Conservation (phyloP, 768 basidiomycete species). For the Flagelloscypha sp. region DNA sequence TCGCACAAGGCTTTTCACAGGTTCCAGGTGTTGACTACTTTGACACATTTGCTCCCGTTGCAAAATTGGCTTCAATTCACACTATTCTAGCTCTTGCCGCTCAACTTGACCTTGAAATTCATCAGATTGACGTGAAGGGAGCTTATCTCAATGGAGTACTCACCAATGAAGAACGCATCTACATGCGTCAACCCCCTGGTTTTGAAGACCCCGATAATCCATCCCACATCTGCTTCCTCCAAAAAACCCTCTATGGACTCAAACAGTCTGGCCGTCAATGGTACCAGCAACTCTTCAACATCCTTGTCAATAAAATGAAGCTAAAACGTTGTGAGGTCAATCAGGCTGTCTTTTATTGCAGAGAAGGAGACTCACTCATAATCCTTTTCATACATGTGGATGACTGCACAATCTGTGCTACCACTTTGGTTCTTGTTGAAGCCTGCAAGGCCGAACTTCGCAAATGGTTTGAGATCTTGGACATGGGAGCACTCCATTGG, state of each 20-base stretch:
- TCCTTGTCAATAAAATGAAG: slow-evolving; percentile 9
- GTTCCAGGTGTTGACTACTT: slow-evolving; percentile 30
- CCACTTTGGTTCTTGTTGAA: slow-evolving; percentile 5
- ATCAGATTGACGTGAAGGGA: slow-evolving; percentile 31
- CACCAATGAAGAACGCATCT: slow-evolving; percentile 24
- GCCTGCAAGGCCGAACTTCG: slow-evolving; percentile 11
- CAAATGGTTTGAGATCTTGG: slow-evolving; percentile 8
- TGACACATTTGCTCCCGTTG: slow-evolving; percentile 24
- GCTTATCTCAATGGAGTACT: slow-evolving; percentile 26
- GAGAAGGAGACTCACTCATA: slow-evolving; percentile 8
- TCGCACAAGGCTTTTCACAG: slow-evolving; percentile 34
- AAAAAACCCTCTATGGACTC: slow-evolving; percentile 22
- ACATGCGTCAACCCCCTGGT: slow-evolving; percentile 32
- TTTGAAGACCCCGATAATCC: slow-evolving; percentile 9
- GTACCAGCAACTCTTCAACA: slow-evolving; percentile 18
- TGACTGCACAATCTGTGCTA: slow-evolving; percentile 15
- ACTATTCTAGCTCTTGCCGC: slow-evolving; percentile 26
- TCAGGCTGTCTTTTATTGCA: slow-evolving; percentile 16
- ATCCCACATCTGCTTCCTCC: slow-evolving; percentile 14
- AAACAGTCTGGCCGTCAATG: slow-evolving; percentile 22
- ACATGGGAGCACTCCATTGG: slow-evolving; percentile 14
- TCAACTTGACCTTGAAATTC: slow-evolving; percentile 19
- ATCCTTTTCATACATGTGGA: slow-evolving; percentile 21
- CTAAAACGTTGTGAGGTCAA: slow-evolving; percentile 13
- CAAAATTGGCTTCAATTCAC: slow-evolving; percentile 16